Conservation (phyloP, 345 rosid species). For the Salix viminalis region DNA sequence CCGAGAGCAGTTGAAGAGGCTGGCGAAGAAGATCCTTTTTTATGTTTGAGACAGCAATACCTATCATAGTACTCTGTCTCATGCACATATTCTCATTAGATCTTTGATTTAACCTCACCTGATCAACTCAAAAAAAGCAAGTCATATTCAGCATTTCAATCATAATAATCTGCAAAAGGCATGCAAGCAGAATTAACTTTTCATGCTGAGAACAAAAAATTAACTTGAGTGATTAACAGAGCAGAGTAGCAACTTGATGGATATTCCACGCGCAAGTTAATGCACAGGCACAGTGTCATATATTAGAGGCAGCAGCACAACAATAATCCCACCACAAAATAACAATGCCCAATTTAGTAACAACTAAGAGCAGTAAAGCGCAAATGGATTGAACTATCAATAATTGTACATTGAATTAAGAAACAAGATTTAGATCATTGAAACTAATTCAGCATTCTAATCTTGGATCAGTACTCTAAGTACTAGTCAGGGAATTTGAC, state of each 20-base stretch:
- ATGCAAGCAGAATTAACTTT: background rate
- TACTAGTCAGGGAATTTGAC: background rate
- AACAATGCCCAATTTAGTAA: background rate
- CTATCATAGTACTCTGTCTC: constrained; percentile 93
- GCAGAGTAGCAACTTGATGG: background rate
- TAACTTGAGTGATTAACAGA: background rate
- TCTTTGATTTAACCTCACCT: constrained; percentile 87
- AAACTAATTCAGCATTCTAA: background rate
- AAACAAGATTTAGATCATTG: background rate
- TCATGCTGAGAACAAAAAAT: background rate
- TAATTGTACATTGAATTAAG: background rate
- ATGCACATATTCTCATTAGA: constrained; percentile 74
- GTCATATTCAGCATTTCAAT: constrained; percentile 6
- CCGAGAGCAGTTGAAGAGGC: constrained; percentile 92
- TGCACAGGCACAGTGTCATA: background rate
- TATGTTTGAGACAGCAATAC: constrained; percentile 65
- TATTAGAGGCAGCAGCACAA: background rate
- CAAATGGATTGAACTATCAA: background rate
- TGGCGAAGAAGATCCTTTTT: constrained; percentile 93
- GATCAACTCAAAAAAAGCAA: constrained; percentile 22
- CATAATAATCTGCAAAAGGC: constrained; percentile 4
- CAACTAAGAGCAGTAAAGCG: background rate
- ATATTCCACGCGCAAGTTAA: background rate
- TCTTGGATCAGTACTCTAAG: background rate
- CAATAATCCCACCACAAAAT: background rate